Percentiles rank a stretch among this genome's conserved stretches.
phyloP scores from a whole-genome alignment of 257 asterid genomes.

The Asclepias syriaca region DNA sequence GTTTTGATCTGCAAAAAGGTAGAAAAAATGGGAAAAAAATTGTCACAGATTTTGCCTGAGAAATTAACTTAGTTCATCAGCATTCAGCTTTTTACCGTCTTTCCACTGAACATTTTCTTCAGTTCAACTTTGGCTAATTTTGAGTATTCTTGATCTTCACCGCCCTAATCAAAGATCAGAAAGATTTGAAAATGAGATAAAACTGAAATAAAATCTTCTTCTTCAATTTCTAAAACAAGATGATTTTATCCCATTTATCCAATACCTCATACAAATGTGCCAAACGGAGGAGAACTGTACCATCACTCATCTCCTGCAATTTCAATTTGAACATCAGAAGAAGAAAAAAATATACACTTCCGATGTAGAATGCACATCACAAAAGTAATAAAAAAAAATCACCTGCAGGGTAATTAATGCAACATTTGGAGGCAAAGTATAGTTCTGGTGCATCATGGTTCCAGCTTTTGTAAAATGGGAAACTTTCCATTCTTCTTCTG shows the following conservation, averaged over 20 bases:
- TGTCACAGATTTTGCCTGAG: not conserved
- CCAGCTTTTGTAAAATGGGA: constrained; percentile 40
- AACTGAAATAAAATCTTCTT: not conserved
- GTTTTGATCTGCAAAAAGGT: constrained; percentile 39
- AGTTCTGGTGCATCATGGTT: constrained; percentile 65
- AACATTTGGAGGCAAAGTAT: constrained; percentile 62
- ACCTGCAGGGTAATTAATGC: constrained; percentile 87
- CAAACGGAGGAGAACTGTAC: constrained; percentile 64
- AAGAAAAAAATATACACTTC: not conserved
- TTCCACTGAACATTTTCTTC: constrained; percentile 57
- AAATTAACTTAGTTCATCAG: not conserved
- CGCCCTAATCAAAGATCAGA: constrained; percentile 47
- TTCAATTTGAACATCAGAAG: constrained; percentile 15
- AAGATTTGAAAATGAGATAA: not conserved
- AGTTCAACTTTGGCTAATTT: constrained; percentile 59
- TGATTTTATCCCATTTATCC: not conserved
- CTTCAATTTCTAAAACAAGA: too few species aligned
- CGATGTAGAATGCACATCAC: too few species aligned
- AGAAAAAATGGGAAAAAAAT: too few species aligned
- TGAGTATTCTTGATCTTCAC: constrained; percentile 66
- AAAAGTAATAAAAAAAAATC: not conserved
- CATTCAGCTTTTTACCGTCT: constrained; percentile 33
- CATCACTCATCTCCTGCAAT: constrained; percentile 55
- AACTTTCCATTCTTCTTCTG: constrained; percentile 50
- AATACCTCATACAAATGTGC: constrained; percentile 83